A percentile compares a stretch with the other conserved stretches of the same genome.
Evolutionary conservation across 208 protist species (phyloP).

Genomic region (Kentomonas sorsogonicus): DNA sequence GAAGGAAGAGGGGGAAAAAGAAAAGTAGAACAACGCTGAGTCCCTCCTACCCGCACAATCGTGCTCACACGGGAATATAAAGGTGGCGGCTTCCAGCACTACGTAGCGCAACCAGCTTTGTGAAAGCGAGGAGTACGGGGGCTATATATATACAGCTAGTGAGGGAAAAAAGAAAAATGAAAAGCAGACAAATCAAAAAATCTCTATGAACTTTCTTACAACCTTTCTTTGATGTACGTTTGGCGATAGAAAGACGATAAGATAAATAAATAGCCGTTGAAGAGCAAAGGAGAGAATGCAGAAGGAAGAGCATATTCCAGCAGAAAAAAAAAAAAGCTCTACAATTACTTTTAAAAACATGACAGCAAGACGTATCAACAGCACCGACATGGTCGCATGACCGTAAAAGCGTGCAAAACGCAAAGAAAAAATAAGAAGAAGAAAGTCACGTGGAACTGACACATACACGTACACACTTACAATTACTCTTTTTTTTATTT

Average conservation of each 20-base stretch:
- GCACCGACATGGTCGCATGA: too few relatives aligned
- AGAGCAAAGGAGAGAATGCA: conserved; percentile 16
- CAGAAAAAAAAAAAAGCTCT: conserved; percentile 12
- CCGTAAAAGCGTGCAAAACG: conserved; percentile 6
- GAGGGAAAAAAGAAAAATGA: conserved; percentile 9
- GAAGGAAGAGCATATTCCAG: conserved; percentile 8
- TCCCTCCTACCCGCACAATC: conserved; percentile 4
- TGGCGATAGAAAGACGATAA: not conserved
- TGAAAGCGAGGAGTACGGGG: too few relatives aligned
- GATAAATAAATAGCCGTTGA: not conserved
- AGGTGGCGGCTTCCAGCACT: too few relatives aligned
- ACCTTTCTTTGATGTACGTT: not conserved
- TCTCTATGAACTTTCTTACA: not conserved
- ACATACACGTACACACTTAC: not conserved
- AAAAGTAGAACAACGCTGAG: conserved; percentile 1
- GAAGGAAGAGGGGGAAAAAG: not conserved
- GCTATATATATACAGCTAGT: conserved; percentile 5
- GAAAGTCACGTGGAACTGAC: not conserved
- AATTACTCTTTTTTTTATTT: not conserved
- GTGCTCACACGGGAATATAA: not conserved
- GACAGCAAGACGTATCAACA: too few relatives aligned
- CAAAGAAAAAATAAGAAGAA: conserved; percentile 6
- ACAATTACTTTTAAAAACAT: too few relatives aligned
- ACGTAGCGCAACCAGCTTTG: too few relatives aligned
- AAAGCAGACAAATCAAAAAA: conserved; percentile 1